Base-by-base conservation (phyloP, 306 rosid genomes). In the Abrus precatorius region DNA sequence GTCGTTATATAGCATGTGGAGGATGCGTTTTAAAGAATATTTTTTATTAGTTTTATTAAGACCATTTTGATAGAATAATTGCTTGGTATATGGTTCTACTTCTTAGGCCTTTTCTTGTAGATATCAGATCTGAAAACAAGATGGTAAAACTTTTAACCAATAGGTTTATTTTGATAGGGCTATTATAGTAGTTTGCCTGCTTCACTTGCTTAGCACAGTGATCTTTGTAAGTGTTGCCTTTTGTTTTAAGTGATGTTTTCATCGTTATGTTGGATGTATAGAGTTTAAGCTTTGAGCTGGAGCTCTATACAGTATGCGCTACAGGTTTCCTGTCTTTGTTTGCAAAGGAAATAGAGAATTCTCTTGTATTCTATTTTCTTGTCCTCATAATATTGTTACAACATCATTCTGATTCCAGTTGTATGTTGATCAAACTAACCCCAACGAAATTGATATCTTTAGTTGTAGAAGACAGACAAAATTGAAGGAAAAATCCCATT, bases 391-490 rank as follows among this genome's bases (percentile, higher is more conserved):
- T 45, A 47, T 56, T 66, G 33, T 48, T 48, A 48, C 38, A 28
- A 7, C 38, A 34, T 48, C 5, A 62, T 20, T 70, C 57, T 50
- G 56, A 63, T 32, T 36, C 28, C 2, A 36, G 55, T 67, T 60
- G 6, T 30, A 43, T 77, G 28, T 44, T 49, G 71, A 63, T 77
- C 34, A 40, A 77, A 72, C 72, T 64, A 71, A 74, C 45, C 43
- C 68, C 45, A 54, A 55, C 59, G 59, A 53, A 34, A 64, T 36
- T 44, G 36, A 38, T 30, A 33, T 53, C 44, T 60, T 13, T 49
- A 61, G 43, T 34, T 53, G 40, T 29, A 53, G 74, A 29, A 38
- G 77, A 70, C 5, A 1, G n/a, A 54, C 8, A 30, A n/a, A 43
- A 7, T 6, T 54, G 20, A 32, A 54, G 50, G 62, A 6, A 63